Conservation (phyloP, 2,329 filamentous ascomycete genomes). For the Colletotrichum truncatum region DNA sequence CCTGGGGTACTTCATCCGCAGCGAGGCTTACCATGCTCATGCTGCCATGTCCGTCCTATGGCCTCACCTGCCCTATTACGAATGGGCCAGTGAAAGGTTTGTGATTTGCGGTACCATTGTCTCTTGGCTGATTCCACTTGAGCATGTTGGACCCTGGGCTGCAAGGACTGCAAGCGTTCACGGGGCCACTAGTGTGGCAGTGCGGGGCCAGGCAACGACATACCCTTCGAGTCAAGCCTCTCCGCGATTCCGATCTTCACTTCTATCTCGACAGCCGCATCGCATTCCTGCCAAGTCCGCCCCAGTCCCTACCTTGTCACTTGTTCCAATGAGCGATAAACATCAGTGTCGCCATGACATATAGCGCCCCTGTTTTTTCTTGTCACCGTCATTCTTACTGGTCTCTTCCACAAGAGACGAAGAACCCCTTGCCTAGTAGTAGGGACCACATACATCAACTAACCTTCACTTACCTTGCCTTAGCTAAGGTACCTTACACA, state of each 20-base stretch:
- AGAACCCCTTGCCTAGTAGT: slow-evolving; percentile 12
- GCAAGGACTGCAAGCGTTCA: slow-evolving; percentile 29
- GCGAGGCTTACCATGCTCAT: not conserved
- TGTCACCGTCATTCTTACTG: slow-evolving; percentile 9
- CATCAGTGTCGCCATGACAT: slow-evolving; percentile 10
- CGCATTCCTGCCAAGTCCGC: slow-evolving; percentile 26
- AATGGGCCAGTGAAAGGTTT: slow-evolving; percentile 14
- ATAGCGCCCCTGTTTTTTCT: slow-evolving; percentile 12
- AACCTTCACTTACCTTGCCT: not conserved
- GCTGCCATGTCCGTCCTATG: not conserved
- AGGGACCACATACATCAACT: not conserved
- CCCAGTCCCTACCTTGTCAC: slow-evolving; percentile 2
- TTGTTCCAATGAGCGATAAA: slow-evolving; percentile 16
- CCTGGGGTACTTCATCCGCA: not conserved
- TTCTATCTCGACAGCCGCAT: slow-evolving; percentile 27
- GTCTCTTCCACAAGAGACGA: slow-evolving; percentile 1
- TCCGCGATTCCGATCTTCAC: slow-evolving; percentile 32
- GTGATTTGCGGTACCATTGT: slow-evolving; percentile 23
- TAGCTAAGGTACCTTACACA: not conserved
- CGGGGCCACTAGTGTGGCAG: slow-evolving; percentile 29
- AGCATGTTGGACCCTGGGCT: slow-evolving; percentile 23
- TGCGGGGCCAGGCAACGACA: slow-evolving; percentile 30
- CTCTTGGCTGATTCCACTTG: slow-evolving; percentile 27
- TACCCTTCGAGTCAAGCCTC: slow-evolving; percentile 28
- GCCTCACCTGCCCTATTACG: slow-evolving; percentile 17